Percentiles rank a stretch among this genome's conserved stretches.
phyloP scores from a whole-genome alignment of 2,329 filamentous ascomycete species.

The Lachnellula arida region DNA sequence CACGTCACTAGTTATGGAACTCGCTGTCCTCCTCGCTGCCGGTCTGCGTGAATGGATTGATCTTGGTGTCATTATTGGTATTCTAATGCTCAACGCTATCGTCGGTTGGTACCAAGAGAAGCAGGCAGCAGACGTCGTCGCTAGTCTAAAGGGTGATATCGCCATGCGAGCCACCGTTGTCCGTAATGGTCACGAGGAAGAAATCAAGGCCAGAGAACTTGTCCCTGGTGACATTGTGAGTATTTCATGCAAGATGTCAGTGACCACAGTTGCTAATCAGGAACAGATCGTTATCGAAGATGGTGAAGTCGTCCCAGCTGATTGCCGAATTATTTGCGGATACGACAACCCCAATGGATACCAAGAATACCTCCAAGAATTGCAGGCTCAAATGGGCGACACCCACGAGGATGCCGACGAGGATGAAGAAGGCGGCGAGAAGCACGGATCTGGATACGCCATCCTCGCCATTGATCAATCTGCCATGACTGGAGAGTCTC shows the following conservation, averaged over 20 bases:
- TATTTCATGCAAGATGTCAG: slow-evolving; percentile 12
- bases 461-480: slow-evolving; percentile 73
- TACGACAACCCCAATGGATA: slow-evolving; percentile 65
- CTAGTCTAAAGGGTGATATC: slow-evolving; percentile 71
- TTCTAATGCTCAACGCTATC: slow-evolving; percentile 68
- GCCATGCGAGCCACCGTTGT: slow-evolving; percentile 67
- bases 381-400: slow-evolving; percentile 55
- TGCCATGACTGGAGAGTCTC: slow-evolving; percentile 75
- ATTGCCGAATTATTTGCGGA: slow-evolving; percentile 68
- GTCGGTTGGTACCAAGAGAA: slow-evolving; percentile 81
- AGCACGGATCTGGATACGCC: slow-evolving; percentile 55
- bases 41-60: slow-evolving; percentile 74
- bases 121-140: slow-evolving; percentile 73
- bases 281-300: slow-evolving; percentile 63
- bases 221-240: slow-evolving; percentile 72
- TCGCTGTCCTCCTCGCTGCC: slow-evolving; percentile 67
- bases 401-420: slow-evolving; percentile 51
- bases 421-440: slow-evolving; percentile 50
- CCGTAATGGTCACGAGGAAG: slow-evolving; percentile 61
- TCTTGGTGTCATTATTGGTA: slow-evolving; percentile 72
- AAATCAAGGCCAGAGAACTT: slow-evolving; percentile 69
- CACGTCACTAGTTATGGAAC: slow-evolving; percentile 60
- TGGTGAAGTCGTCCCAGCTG: slow-evolving; percentile 65
- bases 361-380: slow-evolving; percentile 61
- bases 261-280: slow-evolving; percentile 3